These are phyloP conservation scores for Dioszegia hungarica DNA, from an alignment of 768 basidiomycete genomes.

Conservation along the genomic window DNA sequence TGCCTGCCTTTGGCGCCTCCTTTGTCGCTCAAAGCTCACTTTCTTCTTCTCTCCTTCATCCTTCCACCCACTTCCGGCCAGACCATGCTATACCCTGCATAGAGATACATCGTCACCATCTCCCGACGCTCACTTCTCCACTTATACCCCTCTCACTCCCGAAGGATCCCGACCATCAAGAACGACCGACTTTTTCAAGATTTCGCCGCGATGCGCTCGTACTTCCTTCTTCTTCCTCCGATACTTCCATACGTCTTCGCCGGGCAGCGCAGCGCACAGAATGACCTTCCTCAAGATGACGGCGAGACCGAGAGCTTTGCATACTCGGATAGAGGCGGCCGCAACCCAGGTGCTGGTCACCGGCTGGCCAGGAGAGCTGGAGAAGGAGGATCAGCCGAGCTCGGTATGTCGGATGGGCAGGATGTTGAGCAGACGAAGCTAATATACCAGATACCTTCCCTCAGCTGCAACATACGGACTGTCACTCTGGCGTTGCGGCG, in stretches of 20 bases:
- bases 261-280: no score
- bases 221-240: not conserved
- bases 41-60: not conserved
- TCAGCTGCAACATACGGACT: slow-evolving; percentile 10
- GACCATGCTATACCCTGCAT: no score
- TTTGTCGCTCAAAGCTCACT: not conserved
- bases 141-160: not conserved
- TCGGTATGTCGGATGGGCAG: not conserved
- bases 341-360: no score
- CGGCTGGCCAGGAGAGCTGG: not conserved
- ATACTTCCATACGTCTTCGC: not conserved
- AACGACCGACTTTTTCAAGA: no score
- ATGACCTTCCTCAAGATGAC: not conserved
- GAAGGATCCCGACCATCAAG: no score
- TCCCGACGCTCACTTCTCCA: not conserved
- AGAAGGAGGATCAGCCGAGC: not conserved
- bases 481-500: slow-evolving; percentile 19
- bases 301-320: no score
- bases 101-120: not conserved
- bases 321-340: no score
- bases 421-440: not conserved
- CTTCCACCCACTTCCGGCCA: not conserved
- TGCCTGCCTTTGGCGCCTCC: slow-evolving; percentile 2
- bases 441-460: not conserved
- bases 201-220: no score